A percentile compares a stretch with the other conserved stretches of the same genome.
phyloP scores from a whole-genome alignment of 352 stramenopile species.

The Ophiocytium majus region DNA sequence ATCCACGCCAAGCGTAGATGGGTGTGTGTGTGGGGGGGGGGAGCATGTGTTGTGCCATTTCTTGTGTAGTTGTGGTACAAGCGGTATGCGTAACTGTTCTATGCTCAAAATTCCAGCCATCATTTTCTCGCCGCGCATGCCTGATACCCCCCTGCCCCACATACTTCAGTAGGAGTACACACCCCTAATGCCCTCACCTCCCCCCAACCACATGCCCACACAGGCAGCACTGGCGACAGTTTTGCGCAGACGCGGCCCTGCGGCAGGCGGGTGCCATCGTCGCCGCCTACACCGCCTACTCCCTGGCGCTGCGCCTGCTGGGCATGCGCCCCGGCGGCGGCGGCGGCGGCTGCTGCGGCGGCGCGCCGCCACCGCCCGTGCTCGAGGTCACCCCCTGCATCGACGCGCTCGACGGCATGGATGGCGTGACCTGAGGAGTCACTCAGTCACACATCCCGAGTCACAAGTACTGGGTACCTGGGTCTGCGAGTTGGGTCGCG shows the following conservation, averaged over 20 bases:
- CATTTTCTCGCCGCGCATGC: neutral
- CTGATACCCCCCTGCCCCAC: neutral
- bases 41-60: no score
- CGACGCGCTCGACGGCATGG: no score
- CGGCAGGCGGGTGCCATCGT: neutral
- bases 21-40: no score
- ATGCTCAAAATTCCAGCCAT: neutral
- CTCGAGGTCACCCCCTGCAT: no score
- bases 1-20: no score
- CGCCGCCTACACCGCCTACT: neutral
- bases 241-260: neutral
- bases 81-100: neutral
- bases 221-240: neutral
- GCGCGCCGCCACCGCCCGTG: no score
- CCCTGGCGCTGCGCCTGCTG: neutral
- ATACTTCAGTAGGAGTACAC: neutral
- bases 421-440: no score
- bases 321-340: neutral
- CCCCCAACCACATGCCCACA: neutral
- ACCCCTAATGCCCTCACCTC: neutral
- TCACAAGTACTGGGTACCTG: no score
- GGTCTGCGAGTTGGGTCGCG: no score
- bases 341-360: no score
- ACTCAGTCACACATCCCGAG: no score
- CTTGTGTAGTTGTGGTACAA: no score